Evolutionary conservation across 2,329 filamentous ascomycete species (phyloP), one percentile per base, ranked within the genome.

Genomic region (Colletotrichum karsti): DNA sequence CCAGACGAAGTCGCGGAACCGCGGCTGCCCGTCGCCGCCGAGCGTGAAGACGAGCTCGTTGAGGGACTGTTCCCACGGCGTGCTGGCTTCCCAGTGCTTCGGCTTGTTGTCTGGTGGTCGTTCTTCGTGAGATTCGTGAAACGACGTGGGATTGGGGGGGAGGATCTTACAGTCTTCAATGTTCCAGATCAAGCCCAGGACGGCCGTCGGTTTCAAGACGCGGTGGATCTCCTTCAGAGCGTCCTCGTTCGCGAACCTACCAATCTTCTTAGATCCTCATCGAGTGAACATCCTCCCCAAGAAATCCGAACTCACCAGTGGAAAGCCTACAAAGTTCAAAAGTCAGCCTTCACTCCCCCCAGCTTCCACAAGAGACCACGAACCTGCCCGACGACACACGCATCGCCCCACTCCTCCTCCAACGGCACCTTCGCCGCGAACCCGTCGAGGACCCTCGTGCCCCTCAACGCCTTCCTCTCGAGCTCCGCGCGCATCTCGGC

Each of bases 181-280:
- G 72, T 93, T 93, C 92, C 92, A 94, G 59, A 94, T 90, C 76
- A 92, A 77, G 13, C 89, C 91, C 28, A 94, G 81, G 28, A 83
- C 82, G 7, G 86, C 87, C 7, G 85, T 85, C 1, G 88, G 88
- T 73, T 85, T 86, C 53, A 94, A 78, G 0, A 92, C 85, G 51
- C 91, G 86, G 71, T 89, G 85, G n/a, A 94, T 91, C 72, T 93
- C 91, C 50, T 81, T 78, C 28, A 94, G 79, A 0, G 91, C 82
- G 37, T 87, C 84, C 44, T 85, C 79, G 59, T 85, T 92, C 41
- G 91, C 88, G 78, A 94, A 94, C 91, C 91, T 90, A 54, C 22
- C n/a, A 3, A 7, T 35, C 9, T 35, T 35, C n/a, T 35, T 13
- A 35, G 33, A 5, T 13, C 33, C 33, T 13, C 33, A 4, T 35